Conservation (phyloP, 179 eudicot species). For the Kewa caespitosa region DNA sequence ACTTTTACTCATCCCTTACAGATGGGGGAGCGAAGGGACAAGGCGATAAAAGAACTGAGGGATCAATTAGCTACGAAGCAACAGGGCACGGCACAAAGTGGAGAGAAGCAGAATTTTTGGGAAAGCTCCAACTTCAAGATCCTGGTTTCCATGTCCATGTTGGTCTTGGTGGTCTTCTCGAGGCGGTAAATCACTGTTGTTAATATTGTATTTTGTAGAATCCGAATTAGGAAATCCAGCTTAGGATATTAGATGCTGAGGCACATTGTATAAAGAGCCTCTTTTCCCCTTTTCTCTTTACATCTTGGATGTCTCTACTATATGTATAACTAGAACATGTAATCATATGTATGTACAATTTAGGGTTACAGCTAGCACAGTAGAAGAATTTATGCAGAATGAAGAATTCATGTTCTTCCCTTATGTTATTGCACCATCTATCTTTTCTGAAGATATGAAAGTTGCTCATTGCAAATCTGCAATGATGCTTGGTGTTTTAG, state of each 20-base stretch:
- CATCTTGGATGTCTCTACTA: not conserved
- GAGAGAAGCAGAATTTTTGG: constrained; percentile 66
- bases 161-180: constrained; percentile 73
- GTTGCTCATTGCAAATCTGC: no score
- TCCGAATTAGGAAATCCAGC: constrained; percentile 20
- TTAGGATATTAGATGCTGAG: constrained; percentile 20
- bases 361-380: not conserved
- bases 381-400: constrained; percentile 4
- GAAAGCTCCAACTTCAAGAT: constrained; percentile 77
- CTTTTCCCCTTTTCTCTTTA: not conserved
- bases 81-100: constrained; percentile 19
- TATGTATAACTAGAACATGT: constrained; percentile 21
- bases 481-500: no score
- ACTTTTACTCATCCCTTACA: constrained; percentile 9
- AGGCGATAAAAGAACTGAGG: constrained; percentile 75
- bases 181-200: constrained; percentile 57
- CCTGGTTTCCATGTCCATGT: constrained; percentile 83
- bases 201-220: constrained; percentile 28
- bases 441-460: no score
- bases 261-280: constrained; percentile 21
- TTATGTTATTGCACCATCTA: constrained; percentile 1
- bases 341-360: constrained; percentile 23
- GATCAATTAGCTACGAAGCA: constrained; percentile 66
- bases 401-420: not conserved
- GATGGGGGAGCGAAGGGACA: constrained; percentile 91